These are phyloP conservation scores for Coemansia sp. DNA, from an alignment of 192 early-diverging fungal genomes.

Conservation along the genomic window DNA sequence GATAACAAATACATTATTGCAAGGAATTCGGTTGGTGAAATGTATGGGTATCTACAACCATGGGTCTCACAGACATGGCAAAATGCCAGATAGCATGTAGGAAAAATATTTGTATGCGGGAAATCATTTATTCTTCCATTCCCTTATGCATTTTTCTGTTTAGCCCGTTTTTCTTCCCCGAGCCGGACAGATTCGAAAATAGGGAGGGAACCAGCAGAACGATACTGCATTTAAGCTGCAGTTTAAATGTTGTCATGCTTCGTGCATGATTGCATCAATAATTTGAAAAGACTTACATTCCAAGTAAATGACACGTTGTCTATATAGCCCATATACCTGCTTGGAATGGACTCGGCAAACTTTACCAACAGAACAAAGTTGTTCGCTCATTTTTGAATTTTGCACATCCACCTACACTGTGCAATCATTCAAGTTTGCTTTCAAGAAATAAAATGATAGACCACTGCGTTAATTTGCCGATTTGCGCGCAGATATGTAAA, in stretches of 20 bases:
- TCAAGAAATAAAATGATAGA: neutral
- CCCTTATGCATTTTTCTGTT: too few species aligned
- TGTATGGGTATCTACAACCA: neutral
- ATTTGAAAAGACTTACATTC: too few species aligned
- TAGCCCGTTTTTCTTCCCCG: too few species aligned
- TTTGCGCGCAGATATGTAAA: neutral
- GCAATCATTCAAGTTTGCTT: neutral
- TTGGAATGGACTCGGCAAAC: neutral
- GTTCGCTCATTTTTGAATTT: neutral
- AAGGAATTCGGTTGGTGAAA: neutral
- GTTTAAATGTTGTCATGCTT: too few species aligned
- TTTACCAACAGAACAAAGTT: neutral
- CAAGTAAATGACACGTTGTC: neutral
- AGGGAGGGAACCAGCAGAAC: too few species aligned
- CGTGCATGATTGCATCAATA: too few species aligned
- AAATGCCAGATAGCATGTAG: neutral
- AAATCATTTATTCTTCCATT: neutral
- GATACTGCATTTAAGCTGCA: too few species aligned
- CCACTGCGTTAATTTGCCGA: neutral
- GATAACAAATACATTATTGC: neutral
- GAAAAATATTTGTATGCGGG: neutral
- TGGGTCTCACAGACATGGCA: neutral
- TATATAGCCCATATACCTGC: neutral
- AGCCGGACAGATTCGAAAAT: too few species aligned
- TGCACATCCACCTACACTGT: neutral